Percentiles rank a stretch among this genome's conserved stretches.
These are phyloP conservation scores for Fraxinus quadrangulata DNA, from an alignment of 257 asterid genomes.

Conservation along the genomic window DNA sequence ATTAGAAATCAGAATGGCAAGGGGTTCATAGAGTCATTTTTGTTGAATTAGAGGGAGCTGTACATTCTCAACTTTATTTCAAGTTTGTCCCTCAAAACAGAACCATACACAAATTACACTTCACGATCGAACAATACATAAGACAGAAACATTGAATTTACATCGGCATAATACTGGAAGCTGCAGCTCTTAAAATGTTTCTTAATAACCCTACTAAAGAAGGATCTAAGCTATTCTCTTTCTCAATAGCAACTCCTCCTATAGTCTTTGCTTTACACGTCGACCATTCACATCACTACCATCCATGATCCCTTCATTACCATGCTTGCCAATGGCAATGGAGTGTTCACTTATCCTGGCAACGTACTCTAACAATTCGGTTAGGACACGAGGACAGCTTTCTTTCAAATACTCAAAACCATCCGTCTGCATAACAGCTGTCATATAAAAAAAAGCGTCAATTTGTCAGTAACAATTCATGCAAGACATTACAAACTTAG, in stretches of 20 bases:
- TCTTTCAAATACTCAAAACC: conserved; percentile 88
- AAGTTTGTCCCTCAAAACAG: conserved; percentile 22
- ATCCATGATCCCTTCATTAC: conserved; percentile 55
- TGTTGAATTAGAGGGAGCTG: neutral
- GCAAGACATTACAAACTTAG: neutral
- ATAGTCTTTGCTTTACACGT: conserved; percentile 85
- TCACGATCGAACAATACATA: conserved; percentile 21
- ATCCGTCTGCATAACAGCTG: conserved; percentile 98
- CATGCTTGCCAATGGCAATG: conserved; percentile 53
- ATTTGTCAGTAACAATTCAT: conserved; percentile 9
- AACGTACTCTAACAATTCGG: conserved; percentile 81
- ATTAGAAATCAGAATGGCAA: neutral
- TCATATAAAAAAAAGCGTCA: conserved; percentile 19
- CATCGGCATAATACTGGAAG: conserved; percentile 27
- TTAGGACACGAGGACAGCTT: conserved; percentile 83
- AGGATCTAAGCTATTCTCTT: conserved; percentile 32
- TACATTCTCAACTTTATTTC: neutral
- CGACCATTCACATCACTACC: conserved; percentile 75
- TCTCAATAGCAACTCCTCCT: conserved; percentile 20
- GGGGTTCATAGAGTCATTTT: neutral
- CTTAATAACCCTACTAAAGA: conserved; percentile 33
- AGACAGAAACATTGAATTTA: conserved; percentile 25
- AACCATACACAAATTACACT: conserved; percentile 21
- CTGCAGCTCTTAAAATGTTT: conserved; percentile 31
- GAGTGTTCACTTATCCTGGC: conserved; percentile 76